Conservation (phyloP, 495 filamentous ascomycete genomes). For the Penicillium angulare region DNA sequence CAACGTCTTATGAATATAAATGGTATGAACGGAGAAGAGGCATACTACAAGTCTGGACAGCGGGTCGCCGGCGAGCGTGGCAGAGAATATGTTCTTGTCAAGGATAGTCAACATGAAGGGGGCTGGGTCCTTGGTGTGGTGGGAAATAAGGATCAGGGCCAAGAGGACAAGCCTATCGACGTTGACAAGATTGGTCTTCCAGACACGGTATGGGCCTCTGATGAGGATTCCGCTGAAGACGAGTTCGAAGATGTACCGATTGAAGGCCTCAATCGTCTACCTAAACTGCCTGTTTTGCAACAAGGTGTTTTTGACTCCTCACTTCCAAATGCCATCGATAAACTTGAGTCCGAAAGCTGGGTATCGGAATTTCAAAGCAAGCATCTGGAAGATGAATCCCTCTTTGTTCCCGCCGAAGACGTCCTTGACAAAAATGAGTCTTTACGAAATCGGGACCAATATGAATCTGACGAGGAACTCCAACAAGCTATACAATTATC, state of each 20-base stretch:
- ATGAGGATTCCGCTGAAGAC: conserved; percentile 57
- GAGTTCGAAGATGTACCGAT: conserved; percentile 95
- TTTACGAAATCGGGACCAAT: too few species aligned
- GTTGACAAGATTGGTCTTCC: conserved; percentile 66
- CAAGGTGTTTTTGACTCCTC: conserved; percentile 41
- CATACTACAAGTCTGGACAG: conserved; percentile 59
- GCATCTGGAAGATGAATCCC: conserved; percentile 54
- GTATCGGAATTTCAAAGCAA: too few species aligned
- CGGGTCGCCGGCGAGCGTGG: conserved; percentile 87
- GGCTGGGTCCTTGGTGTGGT: conserved; percentile 98
- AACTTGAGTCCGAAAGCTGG: too few species aligned
- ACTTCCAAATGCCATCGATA: too few species aligned
- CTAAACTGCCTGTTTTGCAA: conserved; percentile 54
- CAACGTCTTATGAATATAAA: conserved; percentile 93
- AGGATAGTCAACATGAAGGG: conserved; percentile 90
- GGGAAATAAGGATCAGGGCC: conserved; percentile 72
- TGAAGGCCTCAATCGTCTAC: conserved; percentile 86
- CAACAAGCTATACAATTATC: conserved; percentile 83
- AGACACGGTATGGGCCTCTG: conserved; percentile 36
- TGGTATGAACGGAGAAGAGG: conserved; percentile 77
- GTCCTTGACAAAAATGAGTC: too few species aligned
- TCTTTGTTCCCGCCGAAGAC: conserved; percentile 62
- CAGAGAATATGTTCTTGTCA: conserved; percentile 92
- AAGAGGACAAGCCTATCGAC: conserved; percentile 82
- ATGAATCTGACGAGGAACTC: conserved; percentile 67